A percentile compares a stretch with the other conserved stretches of the same genome.
Conservation (phyloP, 495 filamentous ascomycete species). For the Penicillium cosmopolitanum region DNA sequence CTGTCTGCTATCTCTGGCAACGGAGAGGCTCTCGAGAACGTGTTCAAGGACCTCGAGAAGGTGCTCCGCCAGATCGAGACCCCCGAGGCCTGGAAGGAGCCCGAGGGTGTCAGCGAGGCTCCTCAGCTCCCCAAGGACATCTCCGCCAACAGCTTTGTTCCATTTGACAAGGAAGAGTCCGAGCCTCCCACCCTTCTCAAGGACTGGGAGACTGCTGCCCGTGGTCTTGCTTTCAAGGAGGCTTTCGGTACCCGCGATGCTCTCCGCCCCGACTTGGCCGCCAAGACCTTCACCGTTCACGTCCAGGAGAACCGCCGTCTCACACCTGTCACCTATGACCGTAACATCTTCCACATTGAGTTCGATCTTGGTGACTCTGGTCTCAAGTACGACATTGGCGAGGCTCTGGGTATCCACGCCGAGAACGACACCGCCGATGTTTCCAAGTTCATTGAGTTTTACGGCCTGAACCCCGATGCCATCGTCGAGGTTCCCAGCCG, state of each 20-base stretch:
- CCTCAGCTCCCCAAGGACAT: conserved; percentile 61
- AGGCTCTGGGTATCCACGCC: conserved; percentile 95
- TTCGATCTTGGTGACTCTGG: conserved; percentile 92
- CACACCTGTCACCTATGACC: conserved; percentile 86
- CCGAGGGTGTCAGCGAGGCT: conserved; percentile 58
- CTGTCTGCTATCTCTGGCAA: conserved; percentile 59
- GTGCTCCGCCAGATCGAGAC: conserved; percentile 71
- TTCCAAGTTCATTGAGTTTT: conserved; percentile 82
- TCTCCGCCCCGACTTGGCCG: conserved; percentile 81
- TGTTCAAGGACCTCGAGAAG: conserved; percentile 68
- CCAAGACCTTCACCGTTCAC: conserved; percentile 83
- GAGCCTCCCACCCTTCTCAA: conserved; percentile 69
- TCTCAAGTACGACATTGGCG: conserved; percentile 93
- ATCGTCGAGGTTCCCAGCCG: conserved; percentile 89
- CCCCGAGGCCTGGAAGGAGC: conserved; percentile 76
- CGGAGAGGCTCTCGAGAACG: conserved; percentile 58
- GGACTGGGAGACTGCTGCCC: conserved; percentile 80
- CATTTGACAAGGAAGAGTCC: conserved; percentile 75
- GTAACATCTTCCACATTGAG: conserved; percentile 99
- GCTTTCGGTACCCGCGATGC: conserved; percentile 74
- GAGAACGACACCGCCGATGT: conserved; percentile 86
- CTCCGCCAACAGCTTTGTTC: conserved; percentile 75
- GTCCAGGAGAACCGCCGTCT: conserved; percentile 95
- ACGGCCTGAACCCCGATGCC: conserved; percentile 78
- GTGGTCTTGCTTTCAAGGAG: conserved; percentile 92